Evolutionary conservation across 768 basidiomycete species (phyloP).

Genomic region (Leucocoprinus leucothites): DNA sequence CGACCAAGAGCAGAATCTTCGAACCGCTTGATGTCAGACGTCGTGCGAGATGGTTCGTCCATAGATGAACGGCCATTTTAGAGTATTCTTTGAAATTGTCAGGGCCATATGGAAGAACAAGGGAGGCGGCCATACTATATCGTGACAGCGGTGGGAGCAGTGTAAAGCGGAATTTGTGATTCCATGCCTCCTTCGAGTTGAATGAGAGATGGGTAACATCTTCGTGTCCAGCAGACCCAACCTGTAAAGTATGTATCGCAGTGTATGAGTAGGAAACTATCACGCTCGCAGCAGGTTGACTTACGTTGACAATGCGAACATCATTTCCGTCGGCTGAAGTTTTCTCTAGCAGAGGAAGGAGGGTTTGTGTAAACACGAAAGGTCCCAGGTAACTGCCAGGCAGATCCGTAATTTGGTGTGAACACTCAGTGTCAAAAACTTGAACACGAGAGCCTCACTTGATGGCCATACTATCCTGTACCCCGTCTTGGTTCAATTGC

Average conservation of each 20-base stretch:
- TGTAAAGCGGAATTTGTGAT: conserved; percentile 17
- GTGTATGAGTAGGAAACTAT: not conserved
- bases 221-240: conserved; percentile 18
- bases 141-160: conserved; percentile 16
- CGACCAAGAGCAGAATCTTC: conserved; percentile 13
- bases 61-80: conserved; percentile 23
- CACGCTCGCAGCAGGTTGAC: too few species aligned
- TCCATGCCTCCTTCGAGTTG: conserved; percentile 19
- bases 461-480: too few species aligned
- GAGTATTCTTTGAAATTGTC: conserved; percentile 14
- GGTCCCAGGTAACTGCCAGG: conserved; percentile 16
- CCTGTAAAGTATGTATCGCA: conserved; percentile 1
- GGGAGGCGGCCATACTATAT: conserved; percentile 15
- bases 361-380: conserved; percentile 23
- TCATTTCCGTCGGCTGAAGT: conserved; percentile 19
- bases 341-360: conserved; percentile 22
- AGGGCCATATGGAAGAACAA: not conserved
- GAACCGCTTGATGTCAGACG: conserved; percentile 16
- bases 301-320: conserved; percentile 22
- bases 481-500: too few species aligned
- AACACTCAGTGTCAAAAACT: too few species aligned
- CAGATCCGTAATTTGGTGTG: not conserved
- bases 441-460: too few species aligned
- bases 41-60: conserved; percentile 21
- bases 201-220: conserved; percentile 16